Evolutionary conservation across 352 stramenopile species (phyloP).

Genomic region (Pythium aquatile): DNA sequence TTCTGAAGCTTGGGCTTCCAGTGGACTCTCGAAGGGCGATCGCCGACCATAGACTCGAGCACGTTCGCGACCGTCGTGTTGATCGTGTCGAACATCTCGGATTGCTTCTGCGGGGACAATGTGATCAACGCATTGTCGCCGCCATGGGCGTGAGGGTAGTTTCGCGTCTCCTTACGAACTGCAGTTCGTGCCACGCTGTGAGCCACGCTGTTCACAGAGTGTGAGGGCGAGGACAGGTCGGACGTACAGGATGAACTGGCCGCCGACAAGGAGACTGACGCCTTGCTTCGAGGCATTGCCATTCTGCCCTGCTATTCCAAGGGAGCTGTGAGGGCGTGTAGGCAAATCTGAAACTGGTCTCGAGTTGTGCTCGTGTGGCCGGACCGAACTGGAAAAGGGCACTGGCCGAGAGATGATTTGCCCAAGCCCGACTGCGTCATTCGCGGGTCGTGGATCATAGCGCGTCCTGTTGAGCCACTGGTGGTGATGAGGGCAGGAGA

Average conservation of each 20-base stretch:
- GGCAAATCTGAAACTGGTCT: slow-evolving; percentile 3
- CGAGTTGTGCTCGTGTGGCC: neutral
- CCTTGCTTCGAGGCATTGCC: neutral
- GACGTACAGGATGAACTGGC: neutral
- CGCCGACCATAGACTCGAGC: slow-evolving; percentile 47
- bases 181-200: neutral
- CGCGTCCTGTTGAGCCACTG: neutral
- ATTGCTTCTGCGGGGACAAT: slow-evolving; percentile 4
- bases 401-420: neutral
- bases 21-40: slow-evolving; percentile 30
- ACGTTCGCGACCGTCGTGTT: slow-evolving; percentile 35
- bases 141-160: neutral
- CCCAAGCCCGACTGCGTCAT: neutral
- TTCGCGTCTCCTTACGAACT: neutral
- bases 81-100: slow-evolving; percentile 19
- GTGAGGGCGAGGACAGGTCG: neutral
- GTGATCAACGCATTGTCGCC: slow-evolving; percentile 4
- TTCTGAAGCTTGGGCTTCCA: slow-evolving; percentile 48
- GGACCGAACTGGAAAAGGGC: neutral
- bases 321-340: neutral
- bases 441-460: neutral
- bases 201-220: neutral
- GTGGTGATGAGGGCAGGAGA: neutral
- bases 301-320: neutral
- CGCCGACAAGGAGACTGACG: neutral